These are phyloP conservation scores for Tricholoma bakamatsutake DNA, from an alignment of 768 basidiomycete genomes.

Conservation along the genomic window DNA sequence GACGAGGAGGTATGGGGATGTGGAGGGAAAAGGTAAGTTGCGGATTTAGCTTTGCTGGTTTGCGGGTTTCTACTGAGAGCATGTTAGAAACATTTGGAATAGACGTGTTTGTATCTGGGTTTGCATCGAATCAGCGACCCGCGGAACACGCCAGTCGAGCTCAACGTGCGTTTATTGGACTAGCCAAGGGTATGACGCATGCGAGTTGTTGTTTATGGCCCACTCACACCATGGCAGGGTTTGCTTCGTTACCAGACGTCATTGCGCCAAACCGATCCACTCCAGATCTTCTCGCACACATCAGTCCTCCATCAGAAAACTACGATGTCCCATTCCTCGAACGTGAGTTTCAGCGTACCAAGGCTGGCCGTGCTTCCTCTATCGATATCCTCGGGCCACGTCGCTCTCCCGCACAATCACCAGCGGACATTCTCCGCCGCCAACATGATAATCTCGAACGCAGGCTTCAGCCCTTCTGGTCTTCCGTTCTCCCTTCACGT, in stretches of 20 bases:
- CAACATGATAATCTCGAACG: constrained; percentile 73
- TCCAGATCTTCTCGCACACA: constrained; percentile 41
- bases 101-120: constrained; percentile 73
- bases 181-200: constrained; percentile 60
- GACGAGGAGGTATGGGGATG: constrained; percentile 38
- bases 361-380: constrained; percentile 16
- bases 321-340: constrained; percentile 53
- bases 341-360: constrained; percentile 37
- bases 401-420: constrained; percentile 12
- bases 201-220: not conserved
- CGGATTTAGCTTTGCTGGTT: constrained; percentile 12
- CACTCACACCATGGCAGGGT: constrained; percentile 38
- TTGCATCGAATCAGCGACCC: constrained; percentile 54
- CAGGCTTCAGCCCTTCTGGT: constrained; percentile 79
- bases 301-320: constrained; percentile 53
- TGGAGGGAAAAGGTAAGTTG: constrained; percentile 10
- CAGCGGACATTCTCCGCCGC: constrained; percentile 35
- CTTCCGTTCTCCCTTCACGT: constrained; percentile 59
- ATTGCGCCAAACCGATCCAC: constrained; percentile 33
- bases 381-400: not conserved
- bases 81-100: constrained; percentile 55
- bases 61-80: not conserved
- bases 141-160: constrained; percentile 62
- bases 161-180: constrained; percentile 66
- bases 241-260: constrained; percentile 52